Conservation (phyloP, 2,329 filamentous ascomycete species). For the Trichoderma polysporum region DNA sequence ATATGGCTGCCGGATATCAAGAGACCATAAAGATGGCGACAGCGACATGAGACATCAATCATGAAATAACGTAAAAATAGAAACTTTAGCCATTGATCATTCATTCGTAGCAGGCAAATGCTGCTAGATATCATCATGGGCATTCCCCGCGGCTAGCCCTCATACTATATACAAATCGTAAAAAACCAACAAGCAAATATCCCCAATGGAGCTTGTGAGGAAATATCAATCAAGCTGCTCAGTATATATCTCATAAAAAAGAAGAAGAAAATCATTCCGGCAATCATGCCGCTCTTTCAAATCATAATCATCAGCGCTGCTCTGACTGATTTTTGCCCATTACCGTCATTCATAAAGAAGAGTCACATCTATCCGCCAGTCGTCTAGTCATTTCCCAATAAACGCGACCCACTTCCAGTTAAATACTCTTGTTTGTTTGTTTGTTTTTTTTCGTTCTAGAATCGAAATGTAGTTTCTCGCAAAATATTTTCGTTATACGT, state of each 20-base stretch:
- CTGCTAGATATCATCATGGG: neutral
- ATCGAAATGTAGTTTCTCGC: no score
- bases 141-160: neutral
- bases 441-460: neutral
- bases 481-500: constrained; percentile 41
- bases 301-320: constrained; percentile 7
- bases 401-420: neutral
- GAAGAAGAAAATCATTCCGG: neutral
- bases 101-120: neutral
- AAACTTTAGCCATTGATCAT: neutral
- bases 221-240: neutral
- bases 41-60: neutral
- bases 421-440: neutral
- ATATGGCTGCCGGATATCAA: neutral
- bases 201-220: neutral
- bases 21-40: neutral
- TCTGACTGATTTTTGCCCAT: neutral
- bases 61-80: neutral
- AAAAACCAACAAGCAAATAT: neutral
- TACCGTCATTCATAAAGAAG: neutral
- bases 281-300: constrained; percentile 1
- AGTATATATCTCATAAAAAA: neutral
- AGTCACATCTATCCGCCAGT: neutral
- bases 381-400: neutral
- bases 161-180: constrained; percentile 6